Percentiles rank a stretch among this genome's conserved stretches.
phyloP scores from a whole-genome alignment of 2,329 filamentous ascomycete genomes.

The Neurospora sp. region DNA sequence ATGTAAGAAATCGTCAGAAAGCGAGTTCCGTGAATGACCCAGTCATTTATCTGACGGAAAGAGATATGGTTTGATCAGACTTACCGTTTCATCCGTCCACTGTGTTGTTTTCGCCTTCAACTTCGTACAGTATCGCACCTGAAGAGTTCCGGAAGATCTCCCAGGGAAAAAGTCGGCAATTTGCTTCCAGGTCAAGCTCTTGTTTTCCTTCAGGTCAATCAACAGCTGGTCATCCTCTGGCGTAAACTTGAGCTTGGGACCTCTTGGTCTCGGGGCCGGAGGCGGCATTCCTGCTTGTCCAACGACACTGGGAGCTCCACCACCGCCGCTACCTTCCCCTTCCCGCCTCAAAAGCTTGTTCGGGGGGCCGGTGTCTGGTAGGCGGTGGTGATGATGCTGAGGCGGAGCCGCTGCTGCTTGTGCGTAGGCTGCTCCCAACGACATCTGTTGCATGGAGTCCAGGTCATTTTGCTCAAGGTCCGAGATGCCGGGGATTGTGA shows the following conservation, averaged over 20 bases:
- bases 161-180: constrained; percentile 95
- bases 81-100: constrained; percentile 89
- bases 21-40: neutral
- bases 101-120: constrained; percentile 87
- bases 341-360: constrained; percentile 58
- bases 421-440: constrained; percentile 42
- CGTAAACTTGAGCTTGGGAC: constrained; percentile 89
- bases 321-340: constrained; percentile 29
- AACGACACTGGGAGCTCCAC: constrained; percentile 72
- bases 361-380: constrained; percentile 64
- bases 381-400: constrained; percentile 71
- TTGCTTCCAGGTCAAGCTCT: constrained; percentile 93
- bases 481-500: constrained; percentile 39
- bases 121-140: constrained; percentile 92
- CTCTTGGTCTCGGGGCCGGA: constrained; percentile 70
- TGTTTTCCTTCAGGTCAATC: constrained; percentile 87
- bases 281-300: constrained; percentile 80
- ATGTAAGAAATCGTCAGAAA: constrained; percentile 3
- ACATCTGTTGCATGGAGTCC: constrained; percentile 43
- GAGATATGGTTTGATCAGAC: constrained; percentile 19
- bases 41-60: neutral
- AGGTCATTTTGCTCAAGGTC: constrained; percentile 47
- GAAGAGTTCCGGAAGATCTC: constrained; percentile 78
- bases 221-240: constrained; percentile 82
- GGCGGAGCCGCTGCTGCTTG: constrained; percentile 38